phyloP scores from a whole-genome alignment of 2,329 filamentous ascomycete species.

The Hypoxylon sp. region DNA sequence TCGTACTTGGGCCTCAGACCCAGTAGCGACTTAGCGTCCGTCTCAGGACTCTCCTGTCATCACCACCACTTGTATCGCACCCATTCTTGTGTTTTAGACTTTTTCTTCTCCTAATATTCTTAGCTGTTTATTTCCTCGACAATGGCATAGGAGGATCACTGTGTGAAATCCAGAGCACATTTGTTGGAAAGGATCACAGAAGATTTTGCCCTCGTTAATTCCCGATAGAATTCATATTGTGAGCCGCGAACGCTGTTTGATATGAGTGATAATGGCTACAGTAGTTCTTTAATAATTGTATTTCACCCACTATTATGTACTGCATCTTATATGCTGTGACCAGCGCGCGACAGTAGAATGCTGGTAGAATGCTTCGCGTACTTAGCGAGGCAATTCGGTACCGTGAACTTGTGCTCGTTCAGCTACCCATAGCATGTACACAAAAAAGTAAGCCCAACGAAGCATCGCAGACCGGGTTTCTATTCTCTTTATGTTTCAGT shows the following conservation, averaged over 20 bases:
- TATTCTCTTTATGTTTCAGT: constrained; percentile 28
- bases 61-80: neutral
- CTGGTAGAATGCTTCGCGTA: neutral
- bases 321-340: neutral
- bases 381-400: neutral
- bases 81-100: constrained; percentile 11
- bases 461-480: constrained; percentile 18
- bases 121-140: constrained; percentile 28
- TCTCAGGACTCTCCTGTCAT: neutral
- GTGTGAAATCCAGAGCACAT: constrained; percentile 32
- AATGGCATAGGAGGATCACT: constrained; percentile 34
- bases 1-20: constrained; percentile 1
- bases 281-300: neutral
- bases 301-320: neutral
- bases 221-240: constrained; percentile 32
- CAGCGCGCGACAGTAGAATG: neutral
- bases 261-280: constrained; percentile 4
- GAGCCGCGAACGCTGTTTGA: constrained; percentile 13
- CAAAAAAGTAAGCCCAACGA: neutral
- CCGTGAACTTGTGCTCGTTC: neutral
- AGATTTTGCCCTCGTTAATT: constrained; percentile 34
- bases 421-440: constrained; percentile 1
- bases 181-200: constrained; percentile 25
- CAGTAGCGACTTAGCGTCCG: neutral
- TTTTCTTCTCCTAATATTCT: constrained; percentile 21